These are phyloP conservation scores for Aspergillus alliaceus DNA, from an alignment of 2,329 filamentous ascomycete species.

Conservation along the genomic window DNA sequence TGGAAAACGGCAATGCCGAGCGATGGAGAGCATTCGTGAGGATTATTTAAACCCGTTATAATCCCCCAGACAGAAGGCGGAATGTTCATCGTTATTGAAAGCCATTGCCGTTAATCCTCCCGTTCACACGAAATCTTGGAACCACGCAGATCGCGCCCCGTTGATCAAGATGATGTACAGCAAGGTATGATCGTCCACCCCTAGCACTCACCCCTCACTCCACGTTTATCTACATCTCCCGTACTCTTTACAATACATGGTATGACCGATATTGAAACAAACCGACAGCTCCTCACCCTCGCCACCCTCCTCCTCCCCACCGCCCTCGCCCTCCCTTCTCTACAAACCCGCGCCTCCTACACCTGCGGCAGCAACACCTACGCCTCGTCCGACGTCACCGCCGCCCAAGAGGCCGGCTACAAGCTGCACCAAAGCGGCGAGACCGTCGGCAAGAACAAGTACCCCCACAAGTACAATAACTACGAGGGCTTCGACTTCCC, in stretches of 20 bases:
- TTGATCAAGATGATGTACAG: slow-evolving; percentile 25
- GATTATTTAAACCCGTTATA: background rate
- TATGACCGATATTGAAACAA: too few species aligned
- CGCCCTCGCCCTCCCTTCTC: slow-evolving; percentile 26
- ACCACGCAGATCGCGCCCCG: background rate
- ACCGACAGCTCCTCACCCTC: slow-evolving; percentile 1
- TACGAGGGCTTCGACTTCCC: slow-evolving; percentile 63
- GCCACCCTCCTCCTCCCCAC: slow-evolving; percentile 22
- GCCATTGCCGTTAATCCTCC: background rate
- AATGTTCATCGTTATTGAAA: background rate
- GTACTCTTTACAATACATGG: too few species aligned
- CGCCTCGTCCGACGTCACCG: slow-evolving; percentile 48
- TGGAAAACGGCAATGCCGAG: background rate
- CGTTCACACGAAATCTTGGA: background rate
- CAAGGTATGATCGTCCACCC: slow-evolving; percentile 16
- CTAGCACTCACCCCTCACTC: background rate
- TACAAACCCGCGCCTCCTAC: slow-evolving; percentile 44
- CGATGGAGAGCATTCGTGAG: background rate
- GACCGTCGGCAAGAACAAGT: slow-evolving; percentile 40
- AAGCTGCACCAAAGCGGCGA: slow-evolving; percentile 46
- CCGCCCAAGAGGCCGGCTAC: slow-evolving; percentile 55
- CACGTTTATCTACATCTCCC: background rate
- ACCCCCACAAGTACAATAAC: slow-evolving; percentile 63
- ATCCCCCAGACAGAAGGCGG: background rate
- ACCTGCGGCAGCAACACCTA: slow-evolving; percentile 58